These are phyloP conservation scores for Backusella sp. DNA, from an alignment of 192 early-diverging fungal genomes.

Conservation along the genomic window DNA sequence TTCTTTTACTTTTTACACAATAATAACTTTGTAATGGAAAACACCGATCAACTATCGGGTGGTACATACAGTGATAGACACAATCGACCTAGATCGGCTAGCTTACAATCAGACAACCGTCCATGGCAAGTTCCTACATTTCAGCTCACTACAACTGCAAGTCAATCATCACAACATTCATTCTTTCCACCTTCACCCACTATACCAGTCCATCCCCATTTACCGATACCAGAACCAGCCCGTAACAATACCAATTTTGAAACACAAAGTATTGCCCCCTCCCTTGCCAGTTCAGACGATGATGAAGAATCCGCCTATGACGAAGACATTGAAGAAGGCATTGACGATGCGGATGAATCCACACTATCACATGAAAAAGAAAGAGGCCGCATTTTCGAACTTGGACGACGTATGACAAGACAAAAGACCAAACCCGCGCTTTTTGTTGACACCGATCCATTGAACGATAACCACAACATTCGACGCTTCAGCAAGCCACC, in stretches of 20 bases:
- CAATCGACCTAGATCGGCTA: slow-evolving; percentile 1
- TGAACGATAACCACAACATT: neutral
- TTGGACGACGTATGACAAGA: neutral
- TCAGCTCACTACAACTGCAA: neutral
- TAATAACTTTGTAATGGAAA: neutral
- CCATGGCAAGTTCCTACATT: neutral
- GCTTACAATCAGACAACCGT: neutral
- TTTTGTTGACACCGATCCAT: neutral
- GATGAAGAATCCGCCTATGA: neutral
- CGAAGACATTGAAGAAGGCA: neutral
- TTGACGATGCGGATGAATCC: neutral
- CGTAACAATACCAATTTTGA: neutral
- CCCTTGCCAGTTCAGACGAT: neutral
- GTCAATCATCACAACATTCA: neutral
- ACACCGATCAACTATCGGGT: neutral
- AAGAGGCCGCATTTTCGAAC: neutral
- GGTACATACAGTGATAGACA: neutral
- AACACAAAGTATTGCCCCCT: neutral
- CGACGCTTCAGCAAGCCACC: neutral
- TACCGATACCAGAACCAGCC: neutral
- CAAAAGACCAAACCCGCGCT: neutral
- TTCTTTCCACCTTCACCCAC: neutral
- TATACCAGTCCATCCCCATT: neutral
- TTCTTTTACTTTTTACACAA: neutral
- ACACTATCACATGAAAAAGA: neutral